These are phyloP conservation scores for Cladosporium sp. DNA, from an alignment of 2,329 filamentous ascomycete genomes.

Conservation along the genomic window DNA sequence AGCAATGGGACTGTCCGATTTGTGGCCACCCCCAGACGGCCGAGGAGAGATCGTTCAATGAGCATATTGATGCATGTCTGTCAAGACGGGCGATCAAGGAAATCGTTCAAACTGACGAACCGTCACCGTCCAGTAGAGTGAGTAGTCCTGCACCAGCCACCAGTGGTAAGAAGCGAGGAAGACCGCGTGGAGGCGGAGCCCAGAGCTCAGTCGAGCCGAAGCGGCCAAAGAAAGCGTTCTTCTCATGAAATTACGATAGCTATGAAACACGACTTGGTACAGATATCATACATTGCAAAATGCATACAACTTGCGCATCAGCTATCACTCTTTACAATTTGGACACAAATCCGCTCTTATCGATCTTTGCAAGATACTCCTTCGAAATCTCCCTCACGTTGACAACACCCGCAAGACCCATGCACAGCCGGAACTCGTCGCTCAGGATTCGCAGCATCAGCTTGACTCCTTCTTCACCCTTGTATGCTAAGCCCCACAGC, in stretches of 20 bases:
- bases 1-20: constrained; percentile 82
- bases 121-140: background rate
- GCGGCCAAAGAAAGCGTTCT: constrained; percentile 2
- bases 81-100: constrained; percentile 83
- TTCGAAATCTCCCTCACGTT: constrained; percentile 35
- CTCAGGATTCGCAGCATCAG: constrained; percentile 41
- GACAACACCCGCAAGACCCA: constrained; percentile 38
- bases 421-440: constrained; percentile 37
- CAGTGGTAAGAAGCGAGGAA: background rate
- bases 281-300: background rate
- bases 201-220: constrained; percentile 1
- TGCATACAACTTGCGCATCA: background rate
- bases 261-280: background rate
- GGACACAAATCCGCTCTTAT: constrained; percentile 27
- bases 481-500: constrained; percentile 45
- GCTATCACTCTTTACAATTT: constrained; percentile 18
- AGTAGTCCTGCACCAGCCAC: background rate
- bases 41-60: constrained; percentile 75
- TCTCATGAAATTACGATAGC: constrained; percentile 7
- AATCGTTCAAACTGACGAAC: constrained; percentile 46
- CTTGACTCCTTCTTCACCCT: constrained; percentile 35
- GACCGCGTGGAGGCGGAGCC: background rate
- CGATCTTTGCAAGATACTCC: constrained; percentile 38
- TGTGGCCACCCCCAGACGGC: constrained; percentile 72
- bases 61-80: constrained; percentile 88